phyloP scores from a whole-genome alignment of 345 rosid genomes.

The Corymbia maculata region DNA sequence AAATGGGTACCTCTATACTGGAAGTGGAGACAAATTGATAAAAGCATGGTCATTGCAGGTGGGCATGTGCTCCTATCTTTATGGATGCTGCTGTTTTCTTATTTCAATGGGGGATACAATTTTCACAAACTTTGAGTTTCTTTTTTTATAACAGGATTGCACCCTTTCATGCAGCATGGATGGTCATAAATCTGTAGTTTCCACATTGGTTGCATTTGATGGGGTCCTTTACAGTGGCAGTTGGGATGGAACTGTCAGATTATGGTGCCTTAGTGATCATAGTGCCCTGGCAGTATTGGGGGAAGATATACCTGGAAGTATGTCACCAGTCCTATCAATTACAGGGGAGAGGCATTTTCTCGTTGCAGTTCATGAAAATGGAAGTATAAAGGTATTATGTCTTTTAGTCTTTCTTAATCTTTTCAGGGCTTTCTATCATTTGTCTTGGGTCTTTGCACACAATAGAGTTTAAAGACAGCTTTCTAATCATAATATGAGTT shows the following conservation, averaged over 20 bases:
- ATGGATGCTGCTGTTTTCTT: neutral
- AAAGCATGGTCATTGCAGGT: conserved; percentile 90
- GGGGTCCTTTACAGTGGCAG: conserved; percentile 89
- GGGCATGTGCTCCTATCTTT: neutral
- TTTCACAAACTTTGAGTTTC: neutral
- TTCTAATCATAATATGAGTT: neutral
- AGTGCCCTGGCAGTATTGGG: conserved; percentile 66
- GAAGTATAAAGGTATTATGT: conserved; percentile 53
- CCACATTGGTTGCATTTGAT: conserved; percentile 42
- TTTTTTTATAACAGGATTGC: conserved; percentile 44
- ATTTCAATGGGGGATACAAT: neutral
- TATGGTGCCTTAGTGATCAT: conserved; percentile 86
- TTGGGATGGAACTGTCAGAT: conserved; percentile 84
- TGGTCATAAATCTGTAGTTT: conserved; percentile 89
- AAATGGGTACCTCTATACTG: conserved; percentile 58
- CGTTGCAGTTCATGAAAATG: conserved; percentile 68
- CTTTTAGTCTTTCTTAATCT: neutral
- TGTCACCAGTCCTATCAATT: conserved; percentile 53
- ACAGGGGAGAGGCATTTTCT: conserved; percentile 31
- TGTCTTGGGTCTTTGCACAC: neutral
- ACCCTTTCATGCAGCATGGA: conserved; percentile 56
- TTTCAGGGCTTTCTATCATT: neutral
- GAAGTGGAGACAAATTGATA: conserved; percentile 84
- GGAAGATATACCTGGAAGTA: conserved; percentile 38
- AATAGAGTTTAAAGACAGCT: neutral